Evolutionary conservation across 345 rosid species (phyloP), one percentile per base, ranked within the genome.

Genomic region (Microcos paniculata): DNA sequence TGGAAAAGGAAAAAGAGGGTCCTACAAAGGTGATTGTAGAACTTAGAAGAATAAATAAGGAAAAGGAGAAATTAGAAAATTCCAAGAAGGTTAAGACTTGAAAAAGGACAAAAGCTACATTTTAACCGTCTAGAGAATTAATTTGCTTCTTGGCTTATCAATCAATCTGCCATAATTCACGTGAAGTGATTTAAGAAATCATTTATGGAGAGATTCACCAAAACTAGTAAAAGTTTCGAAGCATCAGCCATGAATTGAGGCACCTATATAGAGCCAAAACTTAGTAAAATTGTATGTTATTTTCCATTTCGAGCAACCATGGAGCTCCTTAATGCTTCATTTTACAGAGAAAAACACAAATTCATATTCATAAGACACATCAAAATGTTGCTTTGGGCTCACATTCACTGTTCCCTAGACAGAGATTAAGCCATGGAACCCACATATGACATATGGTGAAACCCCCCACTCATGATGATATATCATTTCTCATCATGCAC

Each of bases 361-460:
- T 8, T 56, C 8, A 56, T 57, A 55, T 19, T 56, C 13, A 6
- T 13, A 56, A 21, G 3, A 57, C 6, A 24, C 62, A 57, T 24
- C 31, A 19, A 6, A 3, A 23, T 24, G 35, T 35, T 58, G 18
- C 9, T 13, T 35, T 26, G 63, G 19, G 35, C 62, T 55, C 59
- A 56, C 14, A 23, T 8, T 11, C 8, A 59, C 26, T 35, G 23
- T 35, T 35, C 35, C 59, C 28, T 26, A 30, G 46, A 73, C 70
- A 80, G 49, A 40, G 70, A 67, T 67, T 16, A 18, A 51, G 63
- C 14, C 63, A 55, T 53, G 48, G 78, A 78, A 76, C 84, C 86
- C 59, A 72, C 77, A 72, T 71, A 76, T 15, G n/a, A 55, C 81
- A 77, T 46, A 35, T 62, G 26, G 75, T 74, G 75, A 74, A 66